Conservation (phyloP, 2,329 filamentous ascomycete genomes). For the Geosmithia morbida region DNA sequence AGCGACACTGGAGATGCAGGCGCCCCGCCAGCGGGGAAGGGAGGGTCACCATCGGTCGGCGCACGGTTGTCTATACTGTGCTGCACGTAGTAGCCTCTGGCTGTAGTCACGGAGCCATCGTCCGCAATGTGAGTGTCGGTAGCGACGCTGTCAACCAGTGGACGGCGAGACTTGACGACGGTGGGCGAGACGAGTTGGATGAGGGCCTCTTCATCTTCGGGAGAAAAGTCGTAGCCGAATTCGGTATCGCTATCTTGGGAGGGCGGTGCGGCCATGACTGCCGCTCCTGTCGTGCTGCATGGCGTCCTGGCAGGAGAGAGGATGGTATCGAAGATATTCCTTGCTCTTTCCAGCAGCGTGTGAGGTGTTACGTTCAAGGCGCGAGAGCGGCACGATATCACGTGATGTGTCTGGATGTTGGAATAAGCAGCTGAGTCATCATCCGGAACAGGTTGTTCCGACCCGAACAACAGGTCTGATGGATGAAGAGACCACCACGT, state of each 20-base stretch:
- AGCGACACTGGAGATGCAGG: slow-evolving; percentile 5
- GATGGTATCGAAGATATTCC: neutral
- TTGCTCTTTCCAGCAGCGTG: neutral
- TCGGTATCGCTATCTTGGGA: slow-evolving; percentile 21
- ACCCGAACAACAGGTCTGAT: too few relatives aligned
- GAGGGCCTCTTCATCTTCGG: slow-evolving; percentile 29
- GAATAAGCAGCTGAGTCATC: too few relatives aligned
- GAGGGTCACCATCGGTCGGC: neutral
- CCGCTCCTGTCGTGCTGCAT: slow-evolving; percentile 1
- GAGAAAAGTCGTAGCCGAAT: slow-evolving; percentile 30
- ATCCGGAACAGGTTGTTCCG: too few relatives aligned
- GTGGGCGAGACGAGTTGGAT: slow-evolving; percentile 13
- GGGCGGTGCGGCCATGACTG: slow-evolving; percentile 3
- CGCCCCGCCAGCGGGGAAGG: neutral
- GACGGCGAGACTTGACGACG: neutral
- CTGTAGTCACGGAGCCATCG: neutral
- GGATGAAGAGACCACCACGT: too few relatives aligned
- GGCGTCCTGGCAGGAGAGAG: neutral
- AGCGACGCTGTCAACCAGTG: neutral
- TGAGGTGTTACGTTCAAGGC: neutral
- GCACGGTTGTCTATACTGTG: neutral
- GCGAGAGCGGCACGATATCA: slow-evolving; percentile 2
- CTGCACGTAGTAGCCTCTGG: neutral
- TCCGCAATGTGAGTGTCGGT: slow-evolving; percentile 2
- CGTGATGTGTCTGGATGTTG: neutral